Conservation (phyloP, 1,284 basidiomycete genomes). For the Puccinia hordei region DNA sequence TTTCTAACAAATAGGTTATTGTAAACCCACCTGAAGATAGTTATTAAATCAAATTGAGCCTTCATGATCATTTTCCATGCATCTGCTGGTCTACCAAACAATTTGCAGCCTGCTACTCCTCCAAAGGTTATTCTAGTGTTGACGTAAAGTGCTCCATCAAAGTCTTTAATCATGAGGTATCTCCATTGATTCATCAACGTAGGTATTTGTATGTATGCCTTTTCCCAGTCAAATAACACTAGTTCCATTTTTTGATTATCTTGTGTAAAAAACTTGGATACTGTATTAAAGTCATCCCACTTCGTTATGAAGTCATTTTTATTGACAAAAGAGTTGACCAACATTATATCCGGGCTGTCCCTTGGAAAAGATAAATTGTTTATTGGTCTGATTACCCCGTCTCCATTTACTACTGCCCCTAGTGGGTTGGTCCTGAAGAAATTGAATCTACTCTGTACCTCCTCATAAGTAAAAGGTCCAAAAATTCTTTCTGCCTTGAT, state of each 20-base stretch:
- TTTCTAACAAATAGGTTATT: neutral
- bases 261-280: neutral
- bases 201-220: neutral
- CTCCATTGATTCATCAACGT: neutral
- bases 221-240: constrained; percentile 6
- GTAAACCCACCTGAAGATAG: constrained; percentile 2
- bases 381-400: neutral
- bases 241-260: neutral
- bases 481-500: too few species aligned
- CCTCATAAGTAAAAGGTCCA: neutral
- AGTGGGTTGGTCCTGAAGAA: constrained; percentile 2
- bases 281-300: neutral
- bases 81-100: constrained; percentile 6
- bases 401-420: constrained; percentile 4
- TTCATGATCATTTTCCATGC: constrained; percentile 16
- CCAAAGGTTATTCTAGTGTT: neutral
- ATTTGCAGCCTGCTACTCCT: neutral
- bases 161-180: neutral
- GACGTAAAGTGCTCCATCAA: neutral
- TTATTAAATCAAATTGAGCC: neutral
- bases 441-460: neutral
- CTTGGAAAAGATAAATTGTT: constrained; percentile 1
- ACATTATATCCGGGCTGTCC: neutral
- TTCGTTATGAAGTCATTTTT: neutral
- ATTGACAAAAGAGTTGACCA: neutral